Evolutionary conservation across 1,284 basidiomycete species (phyloP), one percentile per base, ranked within the genome.

Genomic region (Coriolopsis trogii): DNA sequence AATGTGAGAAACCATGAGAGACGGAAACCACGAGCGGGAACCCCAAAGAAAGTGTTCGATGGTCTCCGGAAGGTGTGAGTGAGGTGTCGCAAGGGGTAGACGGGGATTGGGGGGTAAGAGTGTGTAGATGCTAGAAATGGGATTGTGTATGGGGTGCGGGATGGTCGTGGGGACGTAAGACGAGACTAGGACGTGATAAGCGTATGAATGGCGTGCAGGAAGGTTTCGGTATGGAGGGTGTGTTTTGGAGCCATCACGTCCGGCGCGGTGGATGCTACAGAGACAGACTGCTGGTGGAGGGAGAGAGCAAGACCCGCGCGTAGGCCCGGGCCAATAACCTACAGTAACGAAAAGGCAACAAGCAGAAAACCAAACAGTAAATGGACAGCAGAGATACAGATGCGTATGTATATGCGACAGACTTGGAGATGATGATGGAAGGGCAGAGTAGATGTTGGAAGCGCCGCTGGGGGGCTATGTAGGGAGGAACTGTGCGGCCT

Each of bases 401-500:
- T 46, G 55, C 29, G 38, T 46, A 13, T 18, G 37, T 48, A 13
- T 18, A 40, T 48, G 40, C 29, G 26, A 42, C 39, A 49, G 23
- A 41, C 7, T 28, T 30, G 25, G 29, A 5, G 31, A 30, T 36
- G 36, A 24, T 5, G 40, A 21, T 16, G 12, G 28, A 28, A 26
- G 23, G 39, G 18, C 15, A n/a, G 29, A 6, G 15, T 2, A n/a
- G 12, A 10, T 12, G 9, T 12, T n/a, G 25, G 20, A 29, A n/a
- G 25, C 26, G 9, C 15, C 28, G 21, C 16, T 28, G 18, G 21
- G 29, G 16, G n/a, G 54, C 54, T 51, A 64, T 62, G 66, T 67
- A 12, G 65, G 65, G 31, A 67, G 60, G 56, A 67, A 67, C 26
- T 60, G 54, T 16, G 62, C 65, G 16, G 74, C 74, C 62, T 75